phyloP scores from a whole-genome alignment of 2,329 filamentous ascomycete species.

The Cladosporium sp. region DNA sequence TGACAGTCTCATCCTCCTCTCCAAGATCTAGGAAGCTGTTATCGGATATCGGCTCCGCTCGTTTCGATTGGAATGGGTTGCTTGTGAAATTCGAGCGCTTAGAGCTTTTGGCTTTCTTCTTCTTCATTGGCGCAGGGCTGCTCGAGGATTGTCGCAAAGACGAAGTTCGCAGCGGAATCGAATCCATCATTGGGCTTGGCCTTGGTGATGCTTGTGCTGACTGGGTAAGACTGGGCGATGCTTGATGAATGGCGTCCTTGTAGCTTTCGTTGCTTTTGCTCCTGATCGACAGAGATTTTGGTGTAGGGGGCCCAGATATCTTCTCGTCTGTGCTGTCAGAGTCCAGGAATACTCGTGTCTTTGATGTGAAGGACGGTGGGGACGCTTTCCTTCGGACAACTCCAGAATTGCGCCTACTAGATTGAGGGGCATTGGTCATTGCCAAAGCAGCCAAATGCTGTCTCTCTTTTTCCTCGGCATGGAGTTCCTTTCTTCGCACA shows the following conservation, averaged over 20 bases:
- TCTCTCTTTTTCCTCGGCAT: not conserved
- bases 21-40: constrained; percentile 31
- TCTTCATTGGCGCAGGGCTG: constrained; percentile 21
- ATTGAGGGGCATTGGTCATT: not conserved
- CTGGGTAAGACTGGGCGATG: not conserved
- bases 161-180: constrained; percentile 30
- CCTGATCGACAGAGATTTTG: constrained; percentile 7
- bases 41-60: constrained; percentile 26
- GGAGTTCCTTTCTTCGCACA: not conserved
- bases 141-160: constrained; percentile 27
- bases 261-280: constrained; percentile 10
- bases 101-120: constrained; percentile 14
- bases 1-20: constrained; percentile 48
- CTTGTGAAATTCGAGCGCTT: constrained; percentile 14
- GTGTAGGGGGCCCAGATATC: not conserved
- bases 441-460: constrained; percentile 1
- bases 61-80: constrained; percentile 9
- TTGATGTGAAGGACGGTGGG: not conserved
- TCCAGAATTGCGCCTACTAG: not conserved
- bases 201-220: constrained; percentile 11
- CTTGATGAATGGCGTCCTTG: not conserved
- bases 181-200: constrained; percentile 27
- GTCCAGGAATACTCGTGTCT: constrained; percentile 3
- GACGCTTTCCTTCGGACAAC: constrained; percentile 1
- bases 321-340: constrained; percentile 3